Evolutionary conservation across 768 basidiomycete species (phyloP).

Genomic region (Pleurotus citrinopileatus): DNA sequence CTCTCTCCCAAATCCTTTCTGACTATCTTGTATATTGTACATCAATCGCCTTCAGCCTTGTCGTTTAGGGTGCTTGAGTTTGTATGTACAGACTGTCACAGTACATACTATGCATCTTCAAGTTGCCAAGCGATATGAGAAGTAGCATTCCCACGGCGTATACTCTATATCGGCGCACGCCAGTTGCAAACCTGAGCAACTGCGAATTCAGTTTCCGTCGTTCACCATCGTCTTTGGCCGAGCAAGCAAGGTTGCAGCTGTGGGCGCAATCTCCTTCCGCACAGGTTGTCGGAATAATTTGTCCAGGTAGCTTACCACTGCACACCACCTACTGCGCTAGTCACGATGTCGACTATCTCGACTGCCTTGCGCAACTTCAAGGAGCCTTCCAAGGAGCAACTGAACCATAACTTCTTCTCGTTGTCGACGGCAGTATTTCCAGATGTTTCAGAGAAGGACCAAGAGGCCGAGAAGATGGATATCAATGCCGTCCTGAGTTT

Average conservation of each 20-base stretch:
- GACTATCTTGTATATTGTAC: too few relatives aligned
- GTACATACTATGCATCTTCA: too few relatives aligned
- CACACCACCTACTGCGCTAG: not conserved
- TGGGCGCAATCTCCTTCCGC: not conserved
- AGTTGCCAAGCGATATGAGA: not conserved
- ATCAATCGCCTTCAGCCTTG: too few relatives aligned
- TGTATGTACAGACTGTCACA: too few relatives aligned
- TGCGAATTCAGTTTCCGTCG: not conserved
- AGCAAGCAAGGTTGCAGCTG: not conserved
- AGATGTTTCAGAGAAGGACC: slow-evolving; percentile 22
- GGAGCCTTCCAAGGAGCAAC: slow-evolving; percentile 88
- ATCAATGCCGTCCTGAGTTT: slow-evolving; percentile 88
- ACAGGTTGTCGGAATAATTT: not conserved
- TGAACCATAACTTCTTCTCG: slow-evolving; percentile 84
- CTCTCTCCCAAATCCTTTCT: too few relatives aligned
- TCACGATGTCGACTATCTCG: slow-evolving; percentile 73
- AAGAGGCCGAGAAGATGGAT: slow-evolving; percentile 70
- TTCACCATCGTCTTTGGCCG: not conserved
- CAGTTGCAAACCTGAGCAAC: not conserved
- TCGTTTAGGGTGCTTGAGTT: too few relatives aligned
- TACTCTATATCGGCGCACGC: not conserved
- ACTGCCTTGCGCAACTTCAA: slow-evolving; percentile 89
- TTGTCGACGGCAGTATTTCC: slow-evolving; percentile 48
- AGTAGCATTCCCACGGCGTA: slow-evolving; percentile 3
- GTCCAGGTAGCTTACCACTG: not conserved